Evolutionary conservation across 2,329 filamentous ascomycete species (phyloP), one percentile per base, ranked within the genome.

Genomic region (Aspergillus candidus): DNA sequence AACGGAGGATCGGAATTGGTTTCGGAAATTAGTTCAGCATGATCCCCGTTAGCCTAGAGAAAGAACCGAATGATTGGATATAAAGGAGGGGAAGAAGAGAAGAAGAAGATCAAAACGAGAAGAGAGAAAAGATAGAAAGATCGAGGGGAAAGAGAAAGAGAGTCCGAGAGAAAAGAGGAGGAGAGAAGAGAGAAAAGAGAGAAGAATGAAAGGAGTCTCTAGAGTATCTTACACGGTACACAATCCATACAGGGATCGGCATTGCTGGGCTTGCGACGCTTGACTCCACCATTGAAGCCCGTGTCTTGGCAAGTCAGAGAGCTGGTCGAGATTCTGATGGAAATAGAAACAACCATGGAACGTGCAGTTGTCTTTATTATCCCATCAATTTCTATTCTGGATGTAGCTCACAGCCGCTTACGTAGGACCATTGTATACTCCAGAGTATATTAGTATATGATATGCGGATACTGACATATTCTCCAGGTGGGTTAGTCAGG

Each of bases 11-110:
- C 6, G 17, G 17, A 18, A 8, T 22, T 0, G 46, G 44, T 6
- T 57, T 52, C 36, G 56, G 55, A 14, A 13, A 47, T 13, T 46
- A 37, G 6, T 44, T 50, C 29, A 41, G 47, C 6, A 44, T 54
- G 22, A 27, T 8, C 22, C 22, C 22, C 22, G 22, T 27, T 27
- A 27, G 22, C 18, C 18, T 7, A 5, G 18, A 22, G 18, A 22
- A 7, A 27, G 22, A 18, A 18, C 18, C 18, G 22, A 27, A 27
- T 27, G 36, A 43, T 33, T 15, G 34, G 32, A 13, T 18, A 17
- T 14, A 29, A 17, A 36, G 29, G 32, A 29, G 32, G 36, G 27
- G 14, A 35, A 44, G 32, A 44, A 36, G 35, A 35, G 33, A 22
- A 31, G 17, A 37, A 41, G 35, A 11, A 38, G 35, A 29, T 13